A percentile compares a stretch with the other conserved stretches of the same genome.
These are phyloP conservation scores for Plasmopara muralis DNA, from an alignment of 352 stramenopile species.

Conservation along the genomic window DNA sequence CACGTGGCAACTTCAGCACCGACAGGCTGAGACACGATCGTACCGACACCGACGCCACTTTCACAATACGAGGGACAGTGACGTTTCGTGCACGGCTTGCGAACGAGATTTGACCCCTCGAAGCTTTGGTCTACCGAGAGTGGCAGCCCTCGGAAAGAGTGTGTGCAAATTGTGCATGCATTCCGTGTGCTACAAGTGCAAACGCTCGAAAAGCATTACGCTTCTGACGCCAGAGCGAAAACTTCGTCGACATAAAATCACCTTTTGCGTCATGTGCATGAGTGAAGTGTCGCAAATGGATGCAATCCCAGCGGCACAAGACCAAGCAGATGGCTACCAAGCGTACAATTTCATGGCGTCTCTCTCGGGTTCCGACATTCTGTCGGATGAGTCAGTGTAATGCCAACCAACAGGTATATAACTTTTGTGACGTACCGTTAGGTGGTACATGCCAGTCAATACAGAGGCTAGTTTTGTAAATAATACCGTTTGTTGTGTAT, in stretches of 20 bases:
- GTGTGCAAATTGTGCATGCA: slow-evolving; percentile 31
- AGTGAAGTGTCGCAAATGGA: slow-evolving; percentile 30
- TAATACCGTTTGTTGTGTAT: too few relatives aligned
- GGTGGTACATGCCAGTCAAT: too few relatives aligned
- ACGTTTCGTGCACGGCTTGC: slow-evolving; percentile 24
- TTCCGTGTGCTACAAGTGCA: slow-evolving; percentile 26
- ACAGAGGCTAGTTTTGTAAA: too few relatives aligned
- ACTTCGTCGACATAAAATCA: slow-evolving; percentile 26
- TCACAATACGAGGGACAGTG: neutral
- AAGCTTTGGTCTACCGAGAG: slow-evolving; percentile 14
- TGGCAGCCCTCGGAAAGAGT: slow-evolving; percentile 16
- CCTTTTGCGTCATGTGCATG: slow-evolving; percentile 33
- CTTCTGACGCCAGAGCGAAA: slow-evolving; percentile 26
- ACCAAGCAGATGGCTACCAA: slow-evolving; percentile 27
- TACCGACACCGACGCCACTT: slow-evolving; percentile 8
- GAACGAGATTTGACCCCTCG: slow-evolving; percentile 9
- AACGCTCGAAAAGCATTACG: slow-evolving; percentile 24
- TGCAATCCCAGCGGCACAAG: slow-evolving; percentile 17
- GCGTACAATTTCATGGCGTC: slow-evolving; percentile 33
- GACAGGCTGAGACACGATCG: slow-evolving; percentile 12
- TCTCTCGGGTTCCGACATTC: slow-evolving; percentile 24
- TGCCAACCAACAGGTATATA: neutral
- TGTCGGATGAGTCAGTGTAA: slow-evolving; percentile 14
- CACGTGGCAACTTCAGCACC: slow-evolving; percentile 27
- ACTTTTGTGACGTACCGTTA: neutral